A percentile compares a stretch with the other conserved stretches of the same genome.
Conservation (phyloP, 164 flowering plant genomes). For the Hamamelis virginiana region DNA sequence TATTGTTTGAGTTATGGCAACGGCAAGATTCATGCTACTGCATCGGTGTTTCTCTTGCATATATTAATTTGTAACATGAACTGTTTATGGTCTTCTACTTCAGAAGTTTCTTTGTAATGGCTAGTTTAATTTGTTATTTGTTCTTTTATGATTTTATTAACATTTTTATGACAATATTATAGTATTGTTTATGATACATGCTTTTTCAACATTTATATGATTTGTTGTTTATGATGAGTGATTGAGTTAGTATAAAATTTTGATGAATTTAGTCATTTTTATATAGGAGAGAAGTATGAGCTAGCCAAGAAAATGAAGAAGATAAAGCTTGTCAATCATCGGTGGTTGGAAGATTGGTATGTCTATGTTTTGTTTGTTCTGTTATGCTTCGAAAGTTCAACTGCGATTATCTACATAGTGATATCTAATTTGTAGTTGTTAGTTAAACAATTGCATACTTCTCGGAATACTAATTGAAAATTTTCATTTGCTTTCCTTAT, state of each 20-base stretch:
- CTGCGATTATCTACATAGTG: too few relatives aligned
- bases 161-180: too few relatives aligned
- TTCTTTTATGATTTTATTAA: too few relatives aligned
- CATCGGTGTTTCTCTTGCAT: too few relatives aligned
- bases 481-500: not conserved
- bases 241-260: not conserved
- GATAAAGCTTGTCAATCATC: constrained; percentile 86
- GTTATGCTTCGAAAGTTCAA: not conserved
- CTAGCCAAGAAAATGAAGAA: constrained; percentile 71
- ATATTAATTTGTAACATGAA: too few relatives aligned
- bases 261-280: not conserved
- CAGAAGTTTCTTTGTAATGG: not conserved
- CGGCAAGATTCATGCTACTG: too few relatives aligned
- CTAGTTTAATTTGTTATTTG: not conserved
- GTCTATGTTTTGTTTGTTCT: constrained; percentile 6
- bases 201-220: not conserved
- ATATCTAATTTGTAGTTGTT: not conserved
- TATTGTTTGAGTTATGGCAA: too few relatives aligned
- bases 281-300: constrained; percentile 87
- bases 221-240: not conserved
- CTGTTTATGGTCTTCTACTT: not conserved
- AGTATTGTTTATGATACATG: not conserved
- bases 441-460: not conserved
- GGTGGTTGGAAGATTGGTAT: constrained; percentile 96
- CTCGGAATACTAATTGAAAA: not conserved